Conservation (phyloP, 331 rosid genomes). For the Stylosanthes scabra region DNA sequence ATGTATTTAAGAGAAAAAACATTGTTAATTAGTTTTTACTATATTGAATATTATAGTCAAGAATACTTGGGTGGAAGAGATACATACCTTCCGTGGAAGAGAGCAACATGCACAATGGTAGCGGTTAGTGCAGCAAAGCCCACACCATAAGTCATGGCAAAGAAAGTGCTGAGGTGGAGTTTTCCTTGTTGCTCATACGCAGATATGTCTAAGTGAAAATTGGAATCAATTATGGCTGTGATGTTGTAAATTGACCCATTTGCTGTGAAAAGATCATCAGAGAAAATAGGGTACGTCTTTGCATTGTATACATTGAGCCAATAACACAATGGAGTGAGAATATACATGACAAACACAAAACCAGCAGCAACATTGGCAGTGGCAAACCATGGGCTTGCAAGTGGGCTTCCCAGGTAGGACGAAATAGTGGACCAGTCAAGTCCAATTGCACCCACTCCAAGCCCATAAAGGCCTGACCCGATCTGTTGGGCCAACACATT, state of each 20-base stretch:
- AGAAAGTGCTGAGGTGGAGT: constrained; percentile 67
- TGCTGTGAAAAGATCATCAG: constrained; percentile 55
- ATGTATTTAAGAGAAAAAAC: no score
- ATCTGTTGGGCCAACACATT: constrained; percentile 81
- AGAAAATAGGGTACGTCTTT: constrained; percentile 78
- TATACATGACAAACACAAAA: constrained; percentile 67
- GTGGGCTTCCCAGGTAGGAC: constrained; percentile 92
- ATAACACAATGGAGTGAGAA: constrained; percentile 69
- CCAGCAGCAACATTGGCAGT: constrained; percentile 93
- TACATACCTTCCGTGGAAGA: constrained; percentile 84
- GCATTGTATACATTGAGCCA: constrained; percentile 76
- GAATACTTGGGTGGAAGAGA: no score
- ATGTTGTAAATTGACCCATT: constrained; percentile 68
- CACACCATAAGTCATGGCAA: constrained; percentile 81
- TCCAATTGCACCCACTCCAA: constrained; percentile 72
- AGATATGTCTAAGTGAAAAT: constrained; percentile 66
- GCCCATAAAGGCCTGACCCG: constrained; percentile 85
- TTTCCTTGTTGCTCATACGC: constrained; percentile 70
- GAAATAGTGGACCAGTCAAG: constrained; percentile 94
- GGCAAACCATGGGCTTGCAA: constrained; percentile 98
- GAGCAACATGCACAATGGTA: constrained; percentile 81
- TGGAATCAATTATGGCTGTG: constrained; percentile 65
- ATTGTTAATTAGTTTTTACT: no score
- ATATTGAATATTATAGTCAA: no score
- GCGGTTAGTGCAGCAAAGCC: constrained; percentile 91